Percentiles rank a stretch among this genome's conserved stretches.
Evolutionary conservation across 441 rosid species (phyloP).

Genomic region (Adansonia gregorii): DNA sequence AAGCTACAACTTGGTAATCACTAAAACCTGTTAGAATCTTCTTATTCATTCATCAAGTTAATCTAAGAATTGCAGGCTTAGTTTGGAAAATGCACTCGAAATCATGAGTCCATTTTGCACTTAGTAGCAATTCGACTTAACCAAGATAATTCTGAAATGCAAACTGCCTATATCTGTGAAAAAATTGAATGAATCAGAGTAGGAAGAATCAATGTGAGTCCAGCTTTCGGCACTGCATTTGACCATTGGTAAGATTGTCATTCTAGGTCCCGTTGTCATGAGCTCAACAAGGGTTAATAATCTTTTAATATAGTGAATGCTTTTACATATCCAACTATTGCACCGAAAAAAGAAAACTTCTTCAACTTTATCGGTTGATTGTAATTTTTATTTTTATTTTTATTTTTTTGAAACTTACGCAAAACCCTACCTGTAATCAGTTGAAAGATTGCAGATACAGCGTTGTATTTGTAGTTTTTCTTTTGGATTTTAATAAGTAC

Average conservation of each 20-base stretch:
- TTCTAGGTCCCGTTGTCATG: conserved; percentile 10
- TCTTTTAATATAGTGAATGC: neutral
- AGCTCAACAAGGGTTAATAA: neutral
- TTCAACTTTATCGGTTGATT: neutral
- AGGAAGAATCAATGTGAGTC: conserved; percentile 4
- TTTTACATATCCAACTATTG: conserved; percentile 4
- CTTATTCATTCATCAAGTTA: conserved; percentile 11
- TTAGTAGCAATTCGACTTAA: neutral
- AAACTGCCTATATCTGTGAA: neutral
- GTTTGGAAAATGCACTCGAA: conserved; percentile 7
- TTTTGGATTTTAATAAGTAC: conserved; percentile 13
- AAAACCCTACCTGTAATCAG: neutral
- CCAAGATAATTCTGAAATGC: neutral
- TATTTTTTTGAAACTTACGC: no score
- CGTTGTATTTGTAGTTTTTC: conserved; percentile 21
- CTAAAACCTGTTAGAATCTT: neutral
- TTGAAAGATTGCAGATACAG: neutral
- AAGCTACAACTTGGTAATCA: neutral
- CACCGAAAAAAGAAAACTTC: conserved; percentile 6
- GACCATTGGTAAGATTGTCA: neutral
- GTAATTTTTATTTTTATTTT: neutral
- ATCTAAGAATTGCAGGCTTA: neutral
- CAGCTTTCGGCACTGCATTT: conserved; percentile 13
- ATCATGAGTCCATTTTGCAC: conserved; percentile 4
- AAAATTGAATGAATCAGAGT: neutral